Evolutionary conservation across 1,284 basidiomycete genomes (phyloP).

Genomic region (Gymnopus androsaceus): DNA sequence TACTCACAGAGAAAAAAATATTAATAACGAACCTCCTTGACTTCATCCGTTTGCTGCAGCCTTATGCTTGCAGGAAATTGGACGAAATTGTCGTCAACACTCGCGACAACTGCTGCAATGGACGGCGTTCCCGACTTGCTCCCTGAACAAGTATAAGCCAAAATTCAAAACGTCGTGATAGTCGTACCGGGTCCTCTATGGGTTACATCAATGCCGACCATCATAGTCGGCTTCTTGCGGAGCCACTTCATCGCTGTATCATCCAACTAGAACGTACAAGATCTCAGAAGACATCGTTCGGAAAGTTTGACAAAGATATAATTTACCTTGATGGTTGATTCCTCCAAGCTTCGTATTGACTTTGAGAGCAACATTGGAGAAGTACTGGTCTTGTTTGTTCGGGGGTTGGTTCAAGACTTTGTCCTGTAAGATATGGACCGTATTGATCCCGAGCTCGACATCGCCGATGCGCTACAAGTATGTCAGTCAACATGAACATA

Average conservation of each 20-base stretch:
- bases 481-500: background rate
- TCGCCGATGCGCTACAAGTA: conserved; percentile 59
- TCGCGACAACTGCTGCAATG: conserved; percentile 77
- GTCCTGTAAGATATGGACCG: conserved; percentile 60
- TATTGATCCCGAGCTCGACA: conserved; percentile 66
- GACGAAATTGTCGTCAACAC: conserved; percentile 62
- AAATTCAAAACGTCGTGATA: too few relatives aligned
- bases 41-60: conserved; percentile 53
- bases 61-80: conserved; percentile 71
- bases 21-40: conserved; percentile 59
- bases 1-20: background rate
- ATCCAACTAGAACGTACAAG: conserved; percentile 44
- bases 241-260: conserved; percentile 60
- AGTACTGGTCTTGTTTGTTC: conserved; percentile 70
- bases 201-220: conserved; percentile 81
- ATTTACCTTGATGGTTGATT: conserved; percentile 62
- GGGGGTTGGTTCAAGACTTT: conserved; percentile 49
- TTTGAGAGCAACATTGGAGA: conserved; percentile 69
- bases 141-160: conserved; percentile 45
- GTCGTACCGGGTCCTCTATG: conserved; percentile 37
- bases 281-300: background rate
- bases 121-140: conserved; percentile 68
- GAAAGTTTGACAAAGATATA: background rate
- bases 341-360: conserved; percentile 81
- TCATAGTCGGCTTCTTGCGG: conserved; percentile 66